Evolutionary conservation across 768 basidiomycete species (phyloP).

Genomic region (Epithele typhae): DNA sequence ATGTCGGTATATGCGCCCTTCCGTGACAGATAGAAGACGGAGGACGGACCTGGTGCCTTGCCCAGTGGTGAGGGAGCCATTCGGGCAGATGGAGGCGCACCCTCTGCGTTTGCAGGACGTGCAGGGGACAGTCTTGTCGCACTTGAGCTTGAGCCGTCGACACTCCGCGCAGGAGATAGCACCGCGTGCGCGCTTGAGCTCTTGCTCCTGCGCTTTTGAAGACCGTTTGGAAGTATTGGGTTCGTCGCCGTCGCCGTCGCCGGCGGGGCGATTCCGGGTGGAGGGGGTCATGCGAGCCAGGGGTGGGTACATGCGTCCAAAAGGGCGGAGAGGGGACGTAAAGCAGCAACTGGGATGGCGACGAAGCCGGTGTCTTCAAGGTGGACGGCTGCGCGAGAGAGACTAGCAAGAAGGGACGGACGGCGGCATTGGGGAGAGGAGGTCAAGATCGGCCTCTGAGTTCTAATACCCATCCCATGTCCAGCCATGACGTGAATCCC

Average conservation of each 20-base stretch:
- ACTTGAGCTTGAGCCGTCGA: constrained; percentile 36
- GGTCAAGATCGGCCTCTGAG: too few relatives aligned
- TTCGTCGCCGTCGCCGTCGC: constrained; percentile 21
- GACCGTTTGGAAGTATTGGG: too few relatives aligned
- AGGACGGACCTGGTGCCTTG: constrained; percentile 65
- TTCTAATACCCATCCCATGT: too few relatives aligned
- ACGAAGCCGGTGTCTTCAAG: too few relatives aligned
- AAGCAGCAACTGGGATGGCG: too few relatives aligned
- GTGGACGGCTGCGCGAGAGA: too few relatives aligned
- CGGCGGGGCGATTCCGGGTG: constrained; percentile 15
- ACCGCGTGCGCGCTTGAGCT: constrained; percentile 68
- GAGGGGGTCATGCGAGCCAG: constrained; percentile 24
- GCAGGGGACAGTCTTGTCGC: constrained; percentile 64
- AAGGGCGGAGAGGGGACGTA: too few relatives aligned
- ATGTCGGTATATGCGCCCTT: too few relatives aligned
- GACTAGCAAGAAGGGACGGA: too few relatives aligned
- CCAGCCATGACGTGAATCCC: too few relatives aligned
- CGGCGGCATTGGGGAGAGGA: too few relatives aligned
- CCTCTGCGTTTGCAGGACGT: constrained; percentile 63
- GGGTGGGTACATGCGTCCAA: too few relatives aligned
- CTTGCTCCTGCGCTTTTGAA: constrained; percentile 44
- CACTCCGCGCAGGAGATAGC: constrained; percentile 80
- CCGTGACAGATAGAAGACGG: background rate
- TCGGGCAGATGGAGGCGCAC: constrained; percentile 75
- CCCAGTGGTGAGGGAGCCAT: constrained; percentile 71